These are phyloP conservation scores for Arctium lappa DNA, from an alignment of 129 eudicot genomes.

Conservation along the genomic window DNA sequence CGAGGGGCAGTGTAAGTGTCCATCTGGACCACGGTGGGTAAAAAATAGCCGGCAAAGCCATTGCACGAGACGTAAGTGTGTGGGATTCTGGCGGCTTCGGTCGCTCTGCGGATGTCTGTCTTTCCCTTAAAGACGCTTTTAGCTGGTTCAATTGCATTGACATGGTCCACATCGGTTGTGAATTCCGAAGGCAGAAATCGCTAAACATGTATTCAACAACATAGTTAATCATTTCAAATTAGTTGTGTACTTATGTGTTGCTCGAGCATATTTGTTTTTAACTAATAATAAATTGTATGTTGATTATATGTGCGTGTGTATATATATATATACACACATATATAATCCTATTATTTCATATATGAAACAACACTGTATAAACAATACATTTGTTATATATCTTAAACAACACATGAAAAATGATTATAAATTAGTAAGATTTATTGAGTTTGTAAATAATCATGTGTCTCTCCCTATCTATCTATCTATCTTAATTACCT, in stretches of 20 bases:
- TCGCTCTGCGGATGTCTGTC: constrained; percentile 36
- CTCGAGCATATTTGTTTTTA: neutral
- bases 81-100: constrained; percentile 53
- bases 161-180: constrained; percentile 47
- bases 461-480: no score
- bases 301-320: neutral
- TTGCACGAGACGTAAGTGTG: constrained; percentile 40
- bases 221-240: neutral
- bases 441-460: no score
- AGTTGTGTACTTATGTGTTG: neutral
- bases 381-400: no score
- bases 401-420: no score
- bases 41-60: constrained; percentile 41
- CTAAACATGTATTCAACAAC: constrained; percentile 11
- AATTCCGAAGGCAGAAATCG: constrained; percentile 62
- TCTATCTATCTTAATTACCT: neutral
- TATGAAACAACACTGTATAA: no score
- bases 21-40: constrained; percentile 38
- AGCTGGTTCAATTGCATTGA: constrained; percentile 50
- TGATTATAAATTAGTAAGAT: no score
- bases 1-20: constrained; percentile 33
- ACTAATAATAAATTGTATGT: neutral
- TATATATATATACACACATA: no score
- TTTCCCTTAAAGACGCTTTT: constrained; percentile 27
- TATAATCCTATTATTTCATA: no score